Evolutionary conservation across 2,329 filamentous ascomycete species (phyloP).

Genomic region (Colletotrichum sp.): DNA sequence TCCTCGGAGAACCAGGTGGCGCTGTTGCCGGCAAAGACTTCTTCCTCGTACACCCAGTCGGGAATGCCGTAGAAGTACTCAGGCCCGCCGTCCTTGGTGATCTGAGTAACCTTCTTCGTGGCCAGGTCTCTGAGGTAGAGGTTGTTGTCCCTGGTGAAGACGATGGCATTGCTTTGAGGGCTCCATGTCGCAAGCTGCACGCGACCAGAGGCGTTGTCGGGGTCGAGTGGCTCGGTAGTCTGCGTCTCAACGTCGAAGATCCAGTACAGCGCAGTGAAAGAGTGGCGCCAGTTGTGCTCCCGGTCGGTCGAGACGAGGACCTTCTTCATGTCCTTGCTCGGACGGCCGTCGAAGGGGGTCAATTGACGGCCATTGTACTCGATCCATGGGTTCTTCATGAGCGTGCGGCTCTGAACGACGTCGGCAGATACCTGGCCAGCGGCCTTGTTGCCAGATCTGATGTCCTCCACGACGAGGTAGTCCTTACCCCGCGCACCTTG

Average conservation of each 20-base stretch:
- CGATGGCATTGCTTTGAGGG: conserved; percentile 82
- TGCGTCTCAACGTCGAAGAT: conserved; percentile 89
- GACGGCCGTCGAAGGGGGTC: conserved; percentile 67
- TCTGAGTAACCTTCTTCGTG: conserved; percentile 63
- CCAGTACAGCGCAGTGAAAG: conserved; percentile 86
- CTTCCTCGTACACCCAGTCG: conserved; percentile 91
- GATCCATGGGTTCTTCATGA: conserved; percentile 77
- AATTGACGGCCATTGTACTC: conserved; percentile 60
- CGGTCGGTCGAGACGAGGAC: conserved; percentile 80
- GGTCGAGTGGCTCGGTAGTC: conserved; percentile 77
- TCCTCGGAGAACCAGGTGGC: conserved; percentile 89
- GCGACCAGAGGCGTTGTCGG: conserved; percentile 64
- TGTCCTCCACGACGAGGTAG: conserved; percentile 87
- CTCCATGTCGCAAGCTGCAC: conserved; percentile 92
- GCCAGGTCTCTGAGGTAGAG: conserved; percentile 75
- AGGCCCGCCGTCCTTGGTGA: conserved; percentile 85
- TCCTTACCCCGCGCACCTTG: conserved; percentile 67
- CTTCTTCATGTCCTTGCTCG: conserved; percentile 84
- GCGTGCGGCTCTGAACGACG: conserved; percentile 61
- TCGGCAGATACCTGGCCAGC: conserved; percentile 29
- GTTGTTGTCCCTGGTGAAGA: conserved; percentile 93
- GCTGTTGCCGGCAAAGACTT: conserved; percentile 76
- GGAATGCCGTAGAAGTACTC: conserved; percentile 95
- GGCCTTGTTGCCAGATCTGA: conserved; percentile 52
- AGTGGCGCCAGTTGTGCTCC: conserved; percentile 87